These are phyloP conservation scores for Brettanomyces sp. DNA, from an alignment of 805 yeast genomes.

Conservation along the genomic window DNA sequence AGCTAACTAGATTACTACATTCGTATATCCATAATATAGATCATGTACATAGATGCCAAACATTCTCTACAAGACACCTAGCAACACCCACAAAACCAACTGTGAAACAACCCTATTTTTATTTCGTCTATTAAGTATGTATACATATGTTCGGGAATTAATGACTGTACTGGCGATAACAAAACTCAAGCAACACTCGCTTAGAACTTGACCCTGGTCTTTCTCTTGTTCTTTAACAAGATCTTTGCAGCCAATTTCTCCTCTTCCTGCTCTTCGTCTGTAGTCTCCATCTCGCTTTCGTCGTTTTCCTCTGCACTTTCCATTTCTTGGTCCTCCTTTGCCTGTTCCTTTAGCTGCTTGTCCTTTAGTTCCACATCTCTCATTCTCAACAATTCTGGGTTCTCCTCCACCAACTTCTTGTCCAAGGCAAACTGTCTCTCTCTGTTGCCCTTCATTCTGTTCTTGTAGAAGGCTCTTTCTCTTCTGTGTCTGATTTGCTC, in stretches of 20 bases:
- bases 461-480: slow-evolving; percentile 97
- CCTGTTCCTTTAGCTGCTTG: slow-evolving; percentile 57
- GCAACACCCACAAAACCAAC: too few species aligned
- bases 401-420: slow-evolving; percentile 75
- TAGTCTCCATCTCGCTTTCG: slow-evolving; percentile 33
- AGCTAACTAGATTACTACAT: too few species aligned
- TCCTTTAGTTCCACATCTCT: slow-evolving; percentile 88
- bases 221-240: slow-evolving; percentile 54
- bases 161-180: too few species aligned
- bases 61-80: too few species aligned
- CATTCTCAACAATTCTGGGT: slow-evolving; percentile 84
- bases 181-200: background rate
- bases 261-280: slow-evolving; percentile 42
- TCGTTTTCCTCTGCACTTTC: slow-evolving; percentile 29
- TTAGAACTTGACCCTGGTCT: slow-evolving; percentile 35
- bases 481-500: slow-evolving; percentile 94
- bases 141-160: too few species aligned
- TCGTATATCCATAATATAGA: too few species aligned
- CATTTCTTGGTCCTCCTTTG: slow-evolving; percentile 32
- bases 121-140: too few species aligned
- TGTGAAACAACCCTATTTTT: too few species aligned
- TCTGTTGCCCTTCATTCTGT: slow-evolving; percentile 97
- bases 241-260: slow-evolving; percentile 42
- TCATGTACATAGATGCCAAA: too few species aligned
- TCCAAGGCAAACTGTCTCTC: slow-evolving; percentile 79